Base-by-base conservation (phyloP, 108 stramenopile genomes). In the Bacterosira constricta region DNA sequence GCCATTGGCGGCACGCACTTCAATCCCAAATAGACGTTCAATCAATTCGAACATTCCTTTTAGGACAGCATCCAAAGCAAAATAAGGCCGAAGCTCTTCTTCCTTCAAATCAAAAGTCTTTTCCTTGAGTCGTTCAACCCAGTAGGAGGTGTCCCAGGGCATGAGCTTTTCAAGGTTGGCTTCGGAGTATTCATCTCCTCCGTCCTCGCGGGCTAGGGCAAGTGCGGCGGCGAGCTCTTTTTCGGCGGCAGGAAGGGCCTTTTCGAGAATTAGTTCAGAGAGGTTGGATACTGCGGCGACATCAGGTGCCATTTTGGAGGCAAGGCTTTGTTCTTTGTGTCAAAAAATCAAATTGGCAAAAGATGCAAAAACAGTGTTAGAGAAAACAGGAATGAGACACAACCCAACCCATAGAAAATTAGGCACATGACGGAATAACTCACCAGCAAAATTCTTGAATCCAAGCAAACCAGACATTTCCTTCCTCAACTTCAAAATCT, bases 11-110 rank as follows among this genome's bases (percentile, higher is more conserved):
- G 78, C 75, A 39, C 82, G 78, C 53, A 98, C 94, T 56, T 84
- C 77, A 51, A 99, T 83, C 65, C 89, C 89, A 69, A 99, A 99
- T 37, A 99, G 82, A 41, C 96, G 85, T 42, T 94, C 79, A 17
- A 97, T 83, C 66, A 98, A 70, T 12, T 79, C 83, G 72, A 99
- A 99, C 87, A 99, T 86, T 21, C 99, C 99, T 18, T 90, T 84
- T 47, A 98, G 85, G 8, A 98, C 97, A 25, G 86, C 77, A 27
- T 95, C 92, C n/a, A 99, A 72, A 15, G 96, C 91, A 78, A 98
- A 99, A 77, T 97, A 99, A 0, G 97, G 96, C 20, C 97, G 88
- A 2, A 98, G 91, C 62, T 99, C 96, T 72, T 99, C 99, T 61
- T 98, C 96, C 26, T 81, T 93, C 79, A 96, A 82, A 41, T 94